Conservation (phyloP, 768 basidiomycete species). For the Mycena latifolia region DNA sequence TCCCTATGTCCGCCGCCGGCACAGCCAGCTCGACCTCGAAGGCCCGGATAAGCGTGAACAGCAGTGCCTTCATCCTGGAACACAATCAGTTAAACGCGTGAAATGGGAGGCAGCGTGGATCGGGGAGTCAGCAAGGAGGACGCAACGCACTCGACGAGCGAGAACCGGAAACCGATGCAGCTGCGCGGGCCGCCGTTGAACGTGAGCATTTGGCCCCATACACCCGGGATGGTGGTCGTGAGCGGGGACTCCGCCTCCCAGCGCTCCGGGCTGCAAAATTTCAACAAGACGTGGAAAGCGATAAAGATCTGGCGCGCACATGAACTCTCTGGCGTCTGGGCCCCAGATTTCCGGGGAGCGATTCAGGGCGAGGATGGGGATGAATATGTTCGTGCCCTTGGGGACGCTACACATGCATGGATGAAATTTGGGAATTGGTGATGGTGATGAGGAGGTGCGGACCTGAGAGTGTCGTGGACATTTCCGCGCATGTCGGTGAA, state of each 20-base stretch:
- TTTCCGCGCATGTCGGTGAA: constrained; percentile 1
- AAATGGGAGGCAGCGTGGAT: no score
- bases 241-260: not conserved
- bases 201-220: not conserved
- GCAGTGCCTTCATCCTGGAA: not conserved
- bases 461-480: constrained; percentile 8
- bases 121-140: no score
- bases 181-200: not conserved
- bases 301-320: no score
- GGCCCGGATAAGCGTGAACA: not conserved
- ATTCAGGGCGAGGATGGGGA: constrained; percentile 45
- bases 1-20: not conserved
- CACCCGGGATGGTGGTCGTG: not conserved
- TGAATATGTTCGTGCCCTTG: constrained; percentile 4
- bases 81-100: no score
- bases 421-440: no score
- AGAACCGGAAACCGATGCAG: not conserved
- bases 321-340: constrained; percentile 57
- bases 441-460: not conserved
- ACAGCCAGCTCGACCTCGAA: not conserved
- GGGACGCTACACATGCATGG: constrained; percentile 2
- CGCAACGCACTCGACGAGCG: not conserved
- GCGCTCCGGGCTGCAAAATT: not conserved
- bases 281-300: not conserved
- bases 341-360: constrained; percentile 56